These are phyloP conservation scores for Canavalia gladiata DNA, from an alignment of 306 rosid genomes.

Conservation along the genomic window DNA sequence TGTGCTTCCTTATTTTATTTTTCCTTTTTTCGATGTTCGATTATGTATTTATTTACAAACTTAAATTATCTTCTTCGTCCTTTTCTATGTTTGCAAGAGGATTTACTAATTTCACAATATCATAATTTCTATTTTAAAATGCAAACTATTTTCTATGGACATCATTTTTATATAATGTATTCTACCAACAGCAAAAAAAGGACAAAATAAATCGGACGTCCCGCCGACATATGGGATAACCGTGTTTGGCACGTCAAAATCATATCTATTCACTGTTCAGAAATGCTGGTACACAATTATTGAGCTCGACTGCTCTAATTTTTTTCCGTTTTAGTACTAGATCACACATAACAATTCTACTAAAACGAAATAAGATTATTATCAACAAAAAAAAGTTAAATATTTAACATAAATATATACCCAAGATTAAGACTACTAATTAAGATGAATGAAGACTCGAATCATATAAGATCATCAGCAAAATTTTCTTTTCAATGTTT, in stretches of 20 bases:
- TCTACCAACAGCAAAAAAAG: background rate
- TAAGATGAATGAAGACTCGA: too few species aligned
- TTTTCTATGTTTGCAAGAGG: background rate
- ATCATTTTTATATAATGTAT: background rate
- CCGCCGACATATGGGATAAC: background rate
- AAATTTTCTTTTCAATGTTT: too few species aligned
- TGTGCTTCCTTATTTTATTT: background rate
- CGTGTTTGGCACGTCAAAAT: background rate
- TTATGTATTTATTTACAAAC: background rate
- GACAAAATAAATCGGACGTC: background rate
- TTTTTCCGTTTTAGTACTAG: too few species aligned
- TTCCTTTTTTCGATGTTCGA: background rate
- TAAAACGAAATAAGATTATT: too few species aligned
- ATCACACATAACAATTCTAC: too few species aligned
- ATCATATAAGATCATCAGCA: too few species aligned
- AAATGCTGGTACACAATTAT: background rate
- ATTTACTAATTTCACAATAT: background rate
- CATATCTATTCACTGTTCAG: background rate
- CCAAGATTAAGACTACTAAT: too few species aligned
- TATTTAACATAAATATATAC: too few species aligned
- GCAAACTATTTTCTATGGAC: background rate
- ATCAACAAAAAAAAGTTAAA: too few species aligned
- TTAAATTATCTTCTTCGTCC: background rate
- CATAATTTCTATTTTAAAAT: background rate
- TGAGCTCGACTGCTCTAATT: constrained; percentile 18